A percentile compares a stretch with the other conserved stretches of the same genome.
phyloP scores from a whole-genome alignment of 2,329 filamentous ascomycete species.

The Nigrospora oryzae region DNA sequence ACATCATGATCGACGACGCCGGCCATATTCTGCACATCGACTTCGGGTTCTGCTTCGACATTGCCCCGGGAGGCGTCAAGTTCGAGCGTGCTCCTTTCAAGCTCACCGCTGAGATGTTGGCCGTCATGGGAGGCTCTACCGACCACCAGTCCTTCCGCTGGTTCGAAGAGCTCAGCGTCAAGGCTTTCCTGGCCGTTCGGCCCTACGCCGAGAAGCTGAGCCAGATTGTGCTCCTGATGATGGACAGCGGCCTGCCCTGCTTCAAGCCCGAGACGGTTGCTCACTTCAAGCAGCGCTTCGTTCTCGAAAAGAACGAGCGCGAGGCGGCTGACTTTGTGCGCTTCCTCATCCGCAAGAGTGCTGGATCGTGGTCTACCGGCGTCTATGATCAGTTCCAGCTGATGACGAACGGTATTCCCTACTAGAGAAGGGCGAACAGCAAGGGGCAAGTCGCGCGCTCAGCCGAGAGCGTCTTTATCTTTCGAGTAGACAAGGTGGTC shows the following conservation, averaged over 20 bases:
- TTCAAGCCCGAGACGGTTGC: conserved; percentile 95
- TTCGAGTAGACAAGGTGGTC: too few species aligned
- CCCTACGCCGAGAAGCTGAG: conserved; percentile 83
- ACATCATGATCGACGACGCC: conserved; percentile 98
- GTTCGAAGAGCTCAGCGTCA: conserved; percentile 95
- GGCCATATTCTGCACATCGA: conserved; percentile 98
- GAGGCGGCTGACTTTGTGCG: conserved; percentile 95
- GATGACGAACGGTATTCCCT: conserved; percentile 94
- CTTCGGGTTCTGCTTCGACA: conserved; percentile 99
- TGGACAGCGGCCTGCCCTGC: conserved; percentile 91
- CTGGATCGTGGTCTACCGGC: conserved; percentile 82
- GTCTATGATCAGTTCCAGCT: conserved; percentile 98
- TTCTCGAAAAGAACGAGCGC: conserved; percentile 80
- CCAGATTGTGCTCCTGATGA: conserved; percentile 88
- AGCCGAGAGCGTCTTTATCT: too few species aligned
- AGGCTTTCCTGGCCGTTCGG: conserved; percentile 82
- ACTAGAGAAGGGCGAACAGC: conserved; percentile 36
- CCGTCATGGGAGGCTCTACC: conserved; percentile 90
- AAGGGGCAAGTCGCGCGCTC: too few species aligned
- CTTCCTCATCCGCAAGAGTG: conserved; percentile 81
- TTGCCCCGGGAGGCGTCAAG: conserved; percentile 90
- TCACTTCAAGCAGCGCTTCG: conserved; percentile 89
- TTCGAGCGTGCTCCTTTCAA: conserved; percentile 99
- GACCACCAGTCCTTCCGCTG: conserved; percentile 84
- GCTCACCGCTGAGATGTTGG: conserved; percentile 92